A percentile compares a stretch with the other conserved stretches of the same genome.
These are phyloP conservation scores for Saussurea involucrata DNA, from an alignment of 129 eudicot genomes.

Conservation along the genomic window DNA sequence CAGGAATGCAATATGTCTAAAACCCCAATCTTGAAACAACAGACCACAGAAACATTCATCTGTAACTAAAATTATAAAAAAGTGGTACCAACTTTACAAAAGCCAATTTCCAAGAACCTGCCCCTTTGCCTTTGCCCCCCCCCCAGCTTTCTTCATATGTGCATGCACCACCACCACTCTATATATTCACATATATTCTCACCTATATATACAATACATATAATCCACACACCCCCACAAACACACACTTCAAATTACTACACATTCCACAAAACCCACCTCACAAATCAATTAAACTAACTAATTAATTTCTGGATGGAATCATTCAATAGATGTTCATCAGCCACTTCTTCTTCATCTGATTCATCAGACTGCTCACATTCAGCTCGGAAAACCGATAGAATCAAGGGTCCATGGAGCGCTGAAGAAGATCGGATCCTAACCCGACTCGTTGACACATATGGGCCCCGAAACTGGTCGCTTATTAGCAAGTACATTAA, in stretches of 20 bases:
- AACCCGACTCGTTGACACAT: conserved; percentile 55
- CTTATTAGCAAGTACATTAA: conserved; percentile 64
- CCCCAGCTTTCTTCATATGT: conserved; percentile 27
- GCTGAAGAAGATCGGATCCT: conserved; percentile 73
- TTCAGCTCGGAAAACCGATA: conserved; percentile 29
- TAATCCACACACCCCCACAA: not conserved
- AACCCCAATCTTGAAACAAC: conserved; percentile 18
- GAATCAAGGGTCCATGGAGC: conserved; percentile 85
- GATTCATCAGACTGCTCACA: conserved; percentile 47
- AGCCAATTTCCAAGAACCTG: conserved; percentile 39
- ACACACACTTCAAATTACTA: conserved; percentile 12
- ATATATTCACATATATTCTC: not conserved
- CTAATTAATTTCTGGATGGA: conserved; percentile 33
- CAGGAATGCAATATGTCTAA: not conserved
- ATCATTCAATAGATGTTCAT: conserved; percentile 35
- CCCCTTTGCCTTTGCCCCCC: conserved; percentile 28
- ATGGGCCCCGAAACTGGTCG: conserved; percentile 79
- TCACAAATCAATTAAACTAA: too few relatives aligned
- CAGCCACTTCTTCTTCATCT: conserved; percentile 44
- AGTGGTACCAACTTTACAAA: conserved; percentile 30
- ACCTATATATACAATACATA: conserved; percentile 9
- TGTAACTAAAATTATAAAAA: not conserved
- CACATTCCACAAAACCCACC: not conserved
- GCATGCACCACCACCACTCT: conserved; percentile 33
- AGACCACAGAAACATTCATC: conserved; percentile 16